Evolutionary conservation across 257 asterid species (phyloP).

Genomic region (Fraxinus excelsior): DNA sequence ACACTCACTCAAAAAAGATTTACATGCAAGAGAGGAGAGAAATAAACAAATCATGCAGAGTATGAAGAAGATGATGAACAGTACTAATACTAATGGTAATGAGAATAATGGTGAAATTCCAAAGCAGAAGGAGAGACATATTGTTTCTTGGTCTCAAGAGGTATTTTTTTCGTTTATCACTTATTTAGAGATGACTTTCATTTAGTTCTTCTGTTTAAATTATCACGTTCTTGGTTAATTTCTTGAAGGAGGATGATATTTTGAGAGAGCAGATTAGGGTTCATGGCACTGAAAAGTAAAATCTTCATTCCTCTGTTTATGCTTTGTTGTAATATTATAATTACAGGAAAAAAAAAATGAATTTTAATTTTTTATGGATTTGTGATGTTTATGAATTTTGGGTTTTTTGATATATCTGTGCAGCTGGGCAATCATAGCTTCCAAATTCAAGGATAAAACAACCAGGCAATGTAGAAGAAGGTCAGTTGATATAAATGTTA

Average conservation of each 20-base stretch:
- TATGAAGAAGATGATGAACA: slow-evolving; percentile 54
- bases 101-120: slow-evolving; percentile 43
- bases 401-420: slow-evolving; percentile 20
- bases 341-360: neutral
- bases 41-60: slow-evolving; percentile 54
- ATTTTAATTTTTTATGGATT: slow-evolving; percentile 15
- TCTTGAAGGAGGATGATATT: slow-evolving; percentile 92
- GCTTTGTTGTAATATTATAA: neutral
- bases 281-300: slow-evolving; percentile 91
- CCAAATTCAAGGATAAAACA: slow-evolving; percentile 90
- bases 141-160: slow-evolving; percentile 99
- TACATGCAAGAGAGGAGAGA: slow-evolving; percentile 66
- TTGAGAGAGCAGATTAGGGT: slow-evolving; percentile 84
- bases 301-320: slow-evolving; percentile 31
- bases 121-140: slow-evolving; percentile 87
- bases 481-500: slow-evolving; percentile 47
- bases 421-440: slow-evolving; percentile 95
- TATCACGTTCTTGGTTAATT: slow-evolving; percentile 13
- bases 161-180: slow-evolving; percentile 33
- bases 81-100: slow-evolving; percentile 30
- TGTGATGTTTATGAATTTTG: slow-evolving; percentile 29
- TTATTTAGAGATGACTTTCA: neutral
- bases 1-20: slow-evolving; percentile 44
- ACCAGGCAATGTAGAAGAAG: slow-evolving; percentile 99
- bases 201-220: slow-evolving; percentile 4